Evolutionary conservation across 176 grass and related monocot species (phyloP).

Genomic region (Ananas comosus): DNA sequence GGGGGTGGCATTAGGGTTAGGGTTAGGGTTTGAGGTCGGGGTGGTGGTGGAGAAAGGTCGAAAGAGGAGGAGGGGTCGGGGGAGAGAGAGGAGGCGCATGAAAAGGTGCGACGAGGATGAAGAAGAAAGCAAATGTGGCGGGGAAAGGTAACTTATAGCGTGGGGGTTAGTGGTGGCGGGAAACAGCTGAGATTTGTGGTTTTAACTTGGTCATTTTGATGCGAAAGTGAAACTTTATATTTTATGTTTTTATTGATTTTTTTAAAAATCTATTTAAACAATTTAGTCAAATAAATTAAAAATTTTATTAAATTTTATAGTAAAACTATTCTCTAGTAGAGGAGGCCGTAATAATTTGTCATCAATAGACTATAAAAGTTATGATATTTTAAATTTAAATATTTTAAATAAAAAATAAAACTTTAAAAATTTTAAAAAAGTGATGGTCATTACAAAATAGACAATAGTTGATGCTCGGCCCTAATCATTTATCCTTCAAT

Average conservation of each 20-base stretch:
- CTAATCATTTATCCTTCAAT: no score
- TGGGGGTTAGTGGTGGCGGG: not conserved
- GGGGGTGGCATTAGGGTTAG: not conserved
- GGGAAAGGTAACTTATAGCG: no score
- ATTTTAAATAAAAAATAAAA: no score
- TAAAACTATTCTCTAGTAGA: no score
- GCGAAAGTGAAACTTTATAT: not conserved
- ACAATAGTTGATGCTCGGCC: no score
- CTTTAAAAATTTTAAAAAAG: no score
- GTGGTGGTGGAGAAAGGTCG: slow-evolving; percentile 1
- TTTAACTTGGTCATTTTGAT: not conserved
- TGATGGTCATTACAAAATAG: no score
- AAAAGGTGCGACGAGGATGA: not conserved
- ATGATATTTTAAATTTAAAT: no score
- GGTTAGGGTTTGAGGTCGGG: not conserved
- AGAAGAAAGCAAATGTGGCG: not conserved
- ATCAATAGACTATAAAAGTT: no score
- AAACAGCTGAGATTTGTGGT: slow-evolving; percentile 5
- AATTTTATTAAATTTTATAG: no score
- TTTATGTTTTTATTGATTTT: not conserved
- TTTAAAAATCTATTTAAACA: not conserved
- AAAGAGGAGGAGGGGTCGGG: not conserved
- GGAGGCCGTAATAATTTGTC: no score
- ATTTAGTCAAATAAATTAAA: not conserved
- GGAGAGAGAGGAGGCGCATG: slow-evolving; percentile 12